These are phyloP conservation scores for Colletotrichum tanaceti DNA, from an alignment of 2,329 filamentous ascomycete genomes.

Conservation along the genomic window DNA sequence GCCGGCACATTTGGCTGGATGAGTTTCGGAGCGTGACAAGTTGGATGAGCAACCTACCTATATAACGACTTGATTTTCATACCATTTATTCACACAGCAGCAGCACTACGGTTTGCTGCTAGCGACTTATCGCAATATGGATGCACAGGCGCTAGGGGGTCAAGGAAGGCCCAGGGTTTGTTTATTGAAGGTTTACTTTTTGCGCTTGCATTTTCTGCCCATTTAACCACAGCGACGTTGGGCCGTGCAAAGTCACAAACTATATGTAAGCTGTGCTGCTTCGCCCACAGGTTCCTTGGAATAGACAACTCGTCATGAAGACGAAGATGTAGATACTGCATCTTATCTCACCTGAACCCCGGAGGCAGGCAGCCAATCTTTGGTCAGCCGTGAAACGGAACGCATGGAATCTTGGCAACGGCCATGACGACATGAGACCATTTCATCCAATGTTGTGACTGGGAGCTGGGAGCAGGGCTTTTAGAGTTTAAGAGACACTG, in stretches of 20 bases:
- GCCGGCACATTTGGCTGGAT: constrained; percentile 61
- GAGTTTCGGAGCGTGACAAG: constrained; percentile 53
- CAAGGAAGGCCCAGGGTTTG: constrained; percentile 28
- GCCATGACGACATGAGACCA: constrained; percentile 34
- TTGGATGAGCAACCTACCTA: constrained; percentile 8
- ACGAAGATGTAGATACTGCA: neutral
- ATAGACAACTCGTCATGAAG: constrained; percentile 16
- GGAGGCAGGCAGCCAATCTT: neutral
- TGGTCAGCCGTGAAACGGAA: constrained; percentile 14
- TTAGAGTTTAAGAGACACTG: too few species aligned
- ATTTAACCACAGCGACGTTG: constrained; percentile 18
- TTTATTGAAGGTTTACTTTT: constrained; percentile 40
- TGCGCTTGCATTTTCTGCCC: constrained; percentile 44
- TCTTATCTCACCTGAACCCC: too few species aligned
- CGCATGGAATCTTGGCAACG: constrained; percentile 3
- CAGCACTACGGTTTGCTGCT: constrained; percentile 30
- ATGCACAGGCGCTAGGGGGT: constrained; percentile 33
- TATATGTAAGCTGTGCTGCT: constrained; percentile 35
- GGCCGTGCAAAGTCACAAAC: neutral
- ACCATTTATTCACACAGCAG: constrained; percentile 24
- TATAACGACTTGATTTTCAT: constrained; percentile 33
- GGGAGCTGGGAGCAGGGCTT: neutral
- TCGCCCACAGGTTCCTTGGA: constrained; percentile 28
- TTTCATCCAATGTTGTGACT: constrained; percentile 24
- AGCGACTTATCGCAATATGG: constrained; percentile 29